phyloP scores from a whole-genome alignment of 2,329 filamentous ascomycete species.

The Mycogone perniciosa region DNA sequence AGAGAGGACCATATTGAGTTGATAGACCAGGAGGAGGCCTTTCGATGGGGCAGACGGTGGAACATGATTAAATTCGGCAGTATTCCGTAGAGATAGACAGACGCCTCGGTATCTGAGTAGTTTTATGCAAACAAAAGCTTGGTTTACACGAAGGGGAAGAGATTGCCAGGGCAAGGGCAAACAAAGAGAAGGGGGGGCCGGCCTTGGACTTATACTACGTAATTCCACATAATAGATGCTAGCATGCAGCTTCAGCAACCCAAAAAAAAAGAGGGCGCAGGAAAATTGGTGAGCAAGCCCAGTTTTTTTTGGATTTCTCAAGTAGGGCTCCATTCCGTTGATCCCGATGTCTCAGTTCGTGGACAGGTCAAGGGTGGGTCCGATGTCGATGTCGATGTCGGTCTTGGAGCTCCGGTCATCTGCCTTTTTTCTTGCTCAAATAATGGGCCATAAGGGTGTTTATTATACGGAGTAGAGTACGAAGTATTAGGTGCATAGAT shows the following conservation, averaged over 20 bases:
- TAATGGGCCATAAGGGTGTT: background rate
- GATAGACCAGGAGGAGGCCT: slow-evolving; percentile 17
- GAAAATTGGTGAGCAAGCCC: background rate
- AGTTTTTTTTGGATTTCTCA: background rate
- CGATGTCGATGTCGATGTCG: slow-evolving; percentile 2
- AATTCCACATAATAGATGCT: no score
- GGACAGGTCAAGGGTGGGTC: slow-evolving; percentile 1
- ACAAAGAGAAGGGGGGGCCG: background rate
- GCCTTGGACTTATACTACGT: slow-evolving; percentile 6
- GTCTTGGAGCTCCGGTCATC: background rate
- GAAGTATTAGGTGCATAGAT: no score
- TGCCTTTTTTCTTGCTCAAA: background rate
- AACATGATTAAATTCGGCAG: no score
- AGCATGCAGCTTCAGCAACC: background rate
- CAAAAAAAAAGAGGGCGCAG: slow-evolving; percentile 1
- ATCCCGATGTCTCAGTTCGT: slow-evolving; percentile 10
- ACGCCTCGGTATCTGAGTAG: no score
- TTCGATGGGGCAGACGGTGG: slow-evolving; percentile 2
- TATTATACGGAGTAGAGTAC: no score
- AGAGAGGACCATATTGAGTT: slow-evolving; percentile 15
- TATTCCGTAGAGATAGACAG: no score
- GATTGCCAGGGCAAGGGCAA: background rate
- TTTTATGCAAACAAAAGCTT: background rate
- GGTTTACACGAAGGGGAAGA: background rate
- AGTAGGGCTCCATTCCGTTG: slow-evolving; percentile 3